Conservation (phyloP, 2,329 filamentous ascomycete species). For the Rhynchosporium agropyri region DNA sequence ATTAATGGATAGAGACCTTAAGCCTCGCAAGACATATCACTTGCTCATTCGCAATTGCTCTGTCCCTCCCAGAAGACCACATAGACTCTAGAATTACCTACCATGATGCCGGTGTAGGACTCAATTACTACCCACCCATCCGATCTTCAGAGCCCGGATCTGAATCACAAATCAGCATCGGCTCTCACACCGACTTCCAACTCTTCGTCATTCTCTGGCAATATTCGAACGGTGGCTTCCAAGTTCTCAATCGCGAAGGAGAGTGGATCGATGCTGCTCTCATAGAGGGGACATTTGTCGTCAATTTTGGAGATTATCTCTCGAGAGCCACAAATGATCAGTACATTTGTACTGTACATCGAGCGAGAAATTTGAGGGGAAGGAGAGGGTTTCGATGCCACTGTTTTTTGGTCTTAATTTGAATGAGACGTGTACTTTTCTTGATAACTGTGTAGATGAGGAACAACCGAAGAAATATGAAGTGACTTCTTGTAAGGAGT, state of each 20-base stretch:
- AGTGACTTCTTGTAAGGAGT: conserved; percentile 20
- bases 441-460: conserved; percentile 23
- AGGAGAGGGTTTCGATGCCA: conserved; percentile 20
- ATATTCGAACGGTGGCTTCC: conserved; percentile 48
- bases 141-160: conserved; percentile 17
- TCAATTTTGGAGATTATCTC: conserved; percentile 58
- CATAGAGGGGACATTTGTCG: conserved; percentile 47
- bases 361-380: conserved; percentile 46
- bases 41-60: conserved; percentile 54
- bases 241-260: conserved; percentile 48
- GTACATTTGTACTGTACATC: conserved; percentile 77
- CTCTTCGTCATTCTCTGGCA: conserved; percentile 52
- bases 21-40: conserved; percentile 50
- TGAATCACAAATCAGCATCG: conserved; percentile 41
- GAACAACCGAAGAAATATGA: conserved; percentile 22
- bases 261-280: conserved; percentile 49
- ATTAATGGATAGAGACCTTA: conserved; percentile 44
- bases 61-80: conserved; percentile 53
- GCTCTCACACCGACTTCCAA: conserved; percentile 49
- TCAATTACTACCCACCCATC: conserved; percentile 40
- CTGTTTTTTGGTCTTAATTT: conserved; percentile 21
- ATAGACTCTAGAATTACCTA: conserved; percentile 55
- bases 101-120: conserved; percentile 47
- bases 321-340: conserved; percentile 81
- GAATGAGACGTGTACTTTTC: conserved; percentile 20